Base-by-base conservation (phyloP, 2,329 filamentous ascomycete genomes). In the Claviceps fusiformis region DNA sequence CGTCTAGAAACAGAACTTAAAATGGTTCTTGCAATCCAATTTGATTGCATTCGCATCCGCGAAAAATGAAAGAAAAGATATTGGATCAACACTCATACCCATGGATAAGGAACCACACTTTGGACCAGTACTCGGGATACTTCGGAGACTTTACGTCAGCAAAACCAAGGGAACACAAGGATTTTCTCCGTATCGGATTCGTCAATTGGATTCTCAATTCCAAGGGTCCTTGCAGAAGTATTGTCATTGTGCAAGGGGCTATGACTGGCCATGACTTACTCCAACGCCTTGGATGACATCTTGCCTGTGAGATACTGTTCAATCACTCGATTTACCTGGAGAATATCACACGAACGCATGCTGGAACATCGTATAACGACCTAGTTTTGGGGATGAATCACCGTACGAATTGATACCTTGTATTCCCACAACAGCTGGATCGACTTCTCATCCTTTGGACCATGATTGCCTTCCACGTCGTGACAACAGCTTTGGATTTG, bases 31-130 rank as follows among this genome's bases (percentile, higher is more conserved):
- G 60, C 60, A 61, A 61, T 61, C 58, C 52, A 57, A 59, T 58
- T 57, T 57, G 59, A 61, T 61, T 61, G 60, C 57, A 55, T 19
- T 59, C 60, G 60, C 60, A 57, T 44, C 60, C 60, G 60, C 60
- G 60, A 60, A 44, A 47, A 43, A 48, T 45, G 24, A 29, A 47
- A 17, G 24, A 47, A 0, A 31, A 9, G 15, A 7, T 19, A 19
- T 19, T 19, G 53, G 33, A 50, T 24, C 27, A 53, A 48, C 52
- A 46, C 10, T 3, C 3, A 13, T 6, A 4, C 2, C 35, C 35
- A 50, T 35, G 24, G 24, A 43, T 17, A 31, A 9, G 5, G 13
- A 15, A 15, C 19, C 5, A 1, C 6, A 8, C 0, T 19, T 29
- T 15, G 27, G 27, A 31, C 6, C 6, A 29, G 24, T 24, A 3